Evolutionary conservation across 1,284 basidiomycete genomes (phyloP), one percentile per base, ranked within the genome.

Genomic region (Melampsora larici-populina): DNA sequence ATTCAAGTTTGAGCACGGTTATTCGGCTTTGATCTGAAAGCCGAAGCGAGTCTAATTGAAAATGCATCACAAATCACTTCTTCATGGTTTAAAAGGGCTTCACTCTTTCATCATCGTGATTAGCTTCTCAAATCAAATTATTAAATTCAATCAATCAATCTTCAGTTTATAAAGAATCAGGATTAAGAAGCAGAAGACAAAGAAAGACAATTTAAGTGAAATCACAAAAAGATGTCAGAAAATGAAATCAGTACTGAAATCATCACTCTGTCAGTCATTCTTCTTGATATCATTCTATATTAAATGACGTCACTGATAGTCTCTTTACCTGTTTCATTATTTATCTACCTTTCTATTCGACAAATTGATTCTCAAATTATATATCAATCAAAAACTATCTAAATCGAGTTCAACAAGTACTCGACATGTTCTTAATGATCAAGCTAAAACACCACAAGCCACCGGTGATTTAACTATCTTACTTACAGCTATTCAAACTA

Each of bases 381-480:
- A 18, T 18, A 11, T n/a, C 26, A 29, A 18, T 46, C 33, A 21
- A 60, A 21, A 40, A 13, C 58, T n/a, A 4, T 6, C 29, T 48
- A 70, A 48, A 31, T n/a, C 36, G 21, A 60, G 31, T 29, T 18
- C 33, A 18, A 58, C 43, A 65, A 78, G 75, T 17, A 82, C 82
- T 26, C 81, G 83, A 17, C 82, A 83, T 80, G 83, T 84, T 29
- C 80, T 84, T 24, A 81, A 75, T 43, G 71, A 78, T 29, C 80
- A 79, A 36, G 81, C 81, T 48, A 81, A 82, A 4, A 81, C 80
- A 69, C 75, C 75, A 46, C 67, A 78, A 49, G 94, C 94, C 15
- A 92, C 92, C 0, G 96, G 97, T 80, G 97, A 99, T 86, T 87
- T 99, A 77, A 99, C 97, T 21, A 86, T 99, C 80, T 88, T 99